Conservation (phyloP, 2,329 filamentous ascomycete genomes). For the Diplodia scrobiculata region DNA sequence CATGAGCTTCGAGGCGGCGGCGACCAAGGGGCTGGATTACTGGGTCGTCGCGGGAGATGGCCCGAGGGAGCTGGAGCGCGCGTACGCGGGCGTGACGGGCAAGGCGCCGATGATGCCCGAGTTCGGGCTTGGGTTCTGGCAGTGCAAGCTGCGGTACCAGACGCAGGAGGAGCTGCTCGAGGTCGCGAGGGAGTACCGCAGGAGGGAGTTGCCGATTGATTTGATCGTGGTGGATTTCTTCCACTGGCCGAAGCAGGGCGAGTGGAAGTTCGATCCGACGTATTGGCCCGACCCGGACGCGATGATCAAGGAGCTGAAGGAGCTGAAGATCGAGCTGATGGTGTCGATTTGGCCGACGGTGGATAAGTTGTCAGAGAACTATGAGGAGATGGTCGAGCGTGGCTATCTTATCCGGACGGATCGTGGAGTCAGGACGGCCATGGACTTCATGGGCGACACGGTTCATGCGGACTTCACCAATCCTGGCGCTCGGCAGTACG, state of each 20-base stretch:
- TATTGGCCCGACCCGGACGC: constrained; percentile 69
- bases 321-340: constrained; percentile 65
- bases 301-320: constrained; percentile 64
- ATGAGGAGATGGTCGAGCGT: constrained; percentile 61
- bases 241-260: constrained; percentile 67
- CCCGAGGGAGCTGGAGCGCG: constrained; percentile 59
- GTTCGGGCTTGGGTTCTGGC: constrained; percentile 69
- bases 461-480: constrained; percentile 67
- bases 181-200: constrained; percentile 62
- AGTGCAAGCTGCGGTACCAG: constrained; percentile 67
- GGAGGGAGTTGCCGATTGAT: constrained; percentile 60
- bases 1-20: constrained; percentile 63
- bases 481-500: constrained; percentile 58
- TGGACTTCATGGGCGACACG: constrained; percentile 62
- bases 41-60: constrained; percentile 64
- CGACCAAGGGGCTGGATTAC: constrained; percentile 62
- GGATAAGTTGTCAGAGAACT: constrained; percentile 61
- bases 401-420: constrained; percentile 64
- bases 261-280: constrained; percentile 66
- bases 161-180: constrained; percentile 65
- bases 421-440: constrained; percentile 59
- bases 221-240: constrained; percentile 70
- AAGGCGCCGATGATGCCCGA: constrained; percentile 68
- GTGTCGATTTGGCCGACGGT: constrained; percentile 71
- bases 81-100: constrained; percentile 61